Conservation (phyloP, 1,284 basidiomycete species). For the Heterobasidion occidentale region DNA sequence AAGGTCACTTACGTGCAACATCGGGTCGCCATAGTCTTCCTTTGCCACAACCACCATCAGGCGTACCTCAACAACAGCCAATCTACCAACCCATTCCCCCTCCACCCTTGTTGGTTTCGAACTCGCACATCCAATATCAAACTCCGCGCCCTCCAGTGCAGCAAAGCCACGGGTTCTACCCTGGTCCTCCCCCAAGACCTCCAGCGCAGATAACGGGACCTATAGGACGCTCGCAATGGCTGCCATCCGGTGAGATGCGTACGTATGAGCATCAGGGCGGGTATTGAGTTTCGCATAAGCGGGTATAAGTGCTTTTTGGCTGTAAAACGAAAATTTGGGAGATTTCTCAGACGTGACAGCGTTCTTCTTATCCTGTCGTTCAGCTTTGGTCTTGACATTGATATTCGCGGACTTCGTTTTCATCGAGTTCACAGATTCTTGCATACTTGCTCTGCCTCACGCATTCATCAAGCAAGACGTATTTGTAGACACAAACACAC, state of each 20-base stretch:
- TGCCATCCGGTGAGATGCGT: not conserved
- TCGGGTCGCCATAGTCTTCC: constrained; percentile 24
- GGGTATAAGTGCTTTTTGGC: too few relatives aligned
- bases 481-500: not conserved
- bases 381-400: not conserved
- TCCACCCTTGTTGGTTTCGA: constrained; percentile 23
- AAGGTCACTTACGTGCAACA: not conserved
- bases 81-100: constrained; percentile 26
- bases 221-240: constrained; percentile 6
- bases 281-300: not conserved
- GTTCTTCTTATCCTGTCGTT: not conserved
- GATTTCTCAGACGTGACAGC: too few relatives aligned
- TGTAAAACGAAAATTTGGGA: too few relatives aligned
- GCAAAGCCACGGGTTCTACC: constrained; percentile 21
- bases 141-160: constrained; percentile 13
- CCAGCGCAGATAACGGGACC: constrained; percentile 15
- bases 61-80: constrained; percentile 16
- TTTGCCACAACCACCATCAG: constrained; percentile 24
- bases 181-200: constrained; percentile 30
- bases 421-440: not conserved
- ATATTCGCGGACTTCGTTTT: too few relatives aligned
- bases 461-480: not conserved
- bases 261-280: not conserved
- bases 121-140: constrained; percentile 16
- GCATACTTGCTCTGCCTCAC: not conserved